Base-by-base conservation (phyloP, 2,329 filamentous ascomycete species). In the Monilinia aucupariae region DNA sequence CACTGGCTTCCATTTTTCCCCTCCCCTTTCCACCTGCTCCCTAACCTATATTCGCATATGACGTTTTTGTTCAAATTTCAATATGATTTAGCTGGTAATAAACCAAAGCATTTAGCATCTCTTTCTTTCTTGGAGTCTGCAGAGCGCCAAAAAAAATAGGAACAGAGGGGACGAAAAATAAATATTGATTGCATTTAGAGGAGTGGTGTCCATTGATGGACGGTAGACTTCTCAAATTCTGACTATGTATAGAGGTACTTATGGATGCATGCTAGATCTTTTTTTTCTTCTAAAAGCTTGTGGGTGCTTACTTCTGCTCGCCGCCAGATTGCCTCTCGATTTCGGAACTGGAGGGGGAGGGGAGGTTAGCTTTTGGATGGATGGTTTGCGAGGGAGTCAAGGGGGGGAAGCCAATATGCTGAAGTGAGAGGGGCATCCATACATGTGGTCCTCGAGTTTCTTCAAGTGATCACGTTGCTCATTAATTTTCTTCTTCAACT, bases 391-490 rank as follows among this genome's bases (percentile, higher is more conserved):
- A 20, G 22, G 13, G 13, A 45, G 12, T 30, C 27, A 6, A 30
- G 27, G 6, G 30, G 47, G 25, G 27, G 6, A 30, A 30, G 6
- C 3, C 27, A 6, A 6, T 3, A 30, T 30, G 27, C 6, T 3
- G 27, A 30, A 30, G 27, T 30, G 27, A 30, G 27, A 30, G n/a
- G 20, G 34, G 48, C n/a, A 17, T 60, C 78, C 88, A 74, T 79
- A 94, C 91, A 96, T 92, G 83, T 96, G 90, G 74, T 89, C 84
- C 72, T 91, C 87, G 67, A 97, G 85, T 76, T 92, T 88, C 74
- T 93, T 82, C 69, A 97, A 85, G 80, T 96, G 91, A 70, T 86
- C 79, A 76, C 90, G 85, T 81, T 96, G 91, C 77, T 90, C 86
- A 67, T 77, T 73, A 68, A 97, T 83, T 81, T 85, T 86, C 79